Evolutionary conservation across 169 alveolate species (phyloP).

Genomic region (Plasmodium ovale): DNA sequence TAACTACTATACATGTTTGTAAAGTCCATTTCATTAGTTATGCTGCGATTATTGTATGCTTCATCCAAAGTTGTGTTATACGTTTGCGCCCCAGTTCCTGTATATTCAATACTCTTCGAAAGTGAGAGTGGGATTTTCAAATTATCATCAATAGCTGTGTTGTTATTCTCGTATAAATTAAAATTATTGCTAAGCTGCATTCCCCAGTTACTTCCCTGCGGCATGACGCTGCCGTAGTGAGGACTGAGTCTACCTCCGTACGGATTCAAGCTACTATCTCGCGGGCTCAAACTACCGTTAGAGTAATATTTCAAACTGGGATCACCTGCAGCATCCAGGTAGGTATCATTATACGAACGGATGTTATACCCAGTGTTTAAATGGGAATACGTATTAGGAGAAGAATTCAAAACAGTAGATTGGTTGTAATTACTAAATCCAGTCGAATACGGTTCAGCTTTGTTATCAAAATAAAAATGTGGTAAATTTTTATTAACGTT

Average conservation of each 20-base stretch:
- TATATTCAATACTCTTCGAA: slow-evolving; percentile 12
- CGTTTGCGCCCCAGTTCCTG: not conserved
- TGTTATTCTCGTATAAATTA: not conserved
- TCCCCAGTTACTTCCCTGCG: not conserved
- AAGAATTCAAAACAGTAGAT: not conserved
- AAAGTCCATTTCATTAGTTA: slow-evolving; percentile 67
- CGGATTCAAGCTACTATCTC: slow-evolving; percentile 1
- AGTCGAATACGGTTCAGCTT: not conserved
- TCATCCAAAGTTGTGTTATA: slow-evolving; percentile 1
- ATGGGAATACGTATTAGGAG: slow-evolving; percentile 3
- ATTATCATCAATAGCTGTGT: not conserved
- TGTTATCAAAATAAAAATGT: slow-evolving; percentile 23
- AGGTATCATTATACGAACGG: slow-evolving; percentile 3
- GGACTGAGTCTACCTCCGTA: not conserved
- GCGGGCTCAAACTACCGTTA: not conserved
- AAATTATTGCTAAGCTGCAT: not conserved
- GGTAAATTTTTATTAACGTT: slow-evolving; percentile 4
- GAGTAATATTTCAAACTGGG: slow-evolving; percentile 3
- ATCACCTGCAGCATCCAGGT: not conserved
- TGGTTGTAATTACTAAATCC: slow-evolving; percentile 13
- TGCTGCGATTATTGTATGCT: not conserved
- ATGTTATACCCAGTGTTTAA: not conserved
- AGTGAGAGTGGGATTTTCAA: not conserved
- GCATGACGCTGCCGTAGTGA: not conserved
- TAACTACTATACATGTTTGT: slow-evolving; percentile 45